Conservation (phyloP, 2,329 filamentous ascomycete genomes). For the Cyclaneusma minus region DNA sequence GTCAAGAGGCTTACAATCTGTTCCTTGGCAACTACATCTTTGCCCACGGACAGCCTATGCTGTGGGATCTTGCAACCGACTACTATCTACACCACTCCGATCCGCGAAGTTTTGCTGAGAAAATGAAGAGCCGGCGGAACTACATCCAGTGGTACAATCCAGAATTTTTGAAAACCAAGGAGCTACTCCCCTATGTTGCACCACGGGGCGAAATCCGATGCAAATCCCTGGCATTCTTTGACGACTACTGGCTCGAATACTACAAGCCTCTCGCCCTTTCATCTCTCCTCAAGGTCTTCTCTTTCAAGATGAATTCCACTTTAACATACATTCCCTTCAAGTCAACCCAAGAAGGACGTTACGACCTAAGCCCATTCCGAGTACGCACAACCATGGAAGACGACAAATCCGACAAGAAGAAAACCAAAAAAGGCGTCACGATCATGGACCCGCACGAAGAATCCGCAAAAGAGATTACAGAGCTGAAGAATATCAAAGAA, state of each 20-base stretch:
- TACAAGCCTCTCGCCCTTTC: conserved; percentile 81
- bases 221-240: conserved; percentile 39
- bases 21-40: conserved; percentile 96
- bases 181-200: conserved; percentile 30
- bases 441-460: conserved; percentile 46
- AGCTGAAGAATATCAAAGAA: too few species aligned
- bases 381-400: conserved; percentile 52
- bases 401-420: conserved; percentile 44
- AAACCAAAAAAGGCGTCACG: conserved; percentile 50
- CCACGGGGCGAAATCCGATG: conserved; percentile 7
- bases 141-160: conserved; percentile 89
- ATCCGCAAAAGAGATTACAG: too few species aligned
- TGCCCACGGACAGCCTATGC: conserved; percentile 72
- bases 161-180: conserved; percentile 47
- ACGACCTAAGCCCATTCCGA: conserved; percentile 79
- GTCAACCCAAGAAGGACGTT: conserved; percentile 54
- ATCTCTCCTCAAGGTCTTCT: conserved; percentile 81
- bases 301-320: conserved; percentile 82
- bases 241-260: conserved; percentile 97
- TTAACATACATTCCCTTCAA: conserved; percentile 69
- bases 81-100: conserved; percentile 91
- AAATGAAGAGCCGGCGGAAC: conserved; percentile 37
- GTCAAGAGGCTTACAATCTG: conserved; percentile 94
- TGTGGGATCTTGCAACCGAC: conserved; percentile 91
- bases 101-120: conserved; percentile 56